Evolutionary conservation across 1,139 yeast species (phyloP).

Genomic region (Candida labiduridarum): DNA sequence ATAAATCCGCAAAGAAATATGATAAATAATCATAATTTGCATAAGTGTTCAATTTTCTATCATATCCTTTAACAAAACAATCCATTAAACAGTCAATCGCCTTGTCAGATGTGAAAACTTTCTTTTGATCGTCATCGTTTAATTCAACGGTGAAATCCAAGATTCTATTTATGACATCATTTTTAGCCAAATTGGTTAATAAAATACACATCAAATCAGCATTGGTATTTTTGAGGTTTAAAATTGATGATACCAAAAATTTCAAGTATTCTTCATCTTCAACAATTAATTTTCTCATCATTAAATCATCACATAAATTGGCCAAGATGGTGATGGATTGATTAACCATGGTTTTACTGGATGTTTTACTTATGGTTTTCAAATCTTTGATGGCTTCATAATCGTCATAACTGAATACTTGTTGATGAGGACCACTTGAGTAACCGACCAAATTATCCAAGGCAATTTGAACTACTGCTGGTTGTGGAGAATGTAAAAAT

Average conservation of each 20-base stretch:
- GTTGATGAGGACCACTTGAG: constrained; percentile 68
- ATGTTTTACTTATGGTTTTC: constrained; percentile 54
- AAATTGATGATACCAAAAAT: constrained; percentile 54
- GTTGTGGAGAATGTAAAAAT: constrained; percentile 82
- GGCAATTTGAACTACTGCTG: constrained; percentile 83
- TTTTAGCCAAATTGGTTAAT: constrained; percentile 82
- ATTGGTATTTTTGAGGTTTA: constrained; percentile 59
- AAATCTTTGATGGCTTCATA: constrained; percentile 76
- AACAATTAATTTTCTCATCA: constrained; percentile 65
- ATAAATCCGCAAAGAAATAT: constrained; percentile 87
- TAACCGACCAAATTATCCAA: constrained; percentile 82
- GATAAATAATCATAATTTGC: constrained; percentile 85
- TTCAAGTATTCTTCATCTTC: constrained; percentile 64
- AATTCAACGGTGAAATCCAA: constrained; percentile 52
- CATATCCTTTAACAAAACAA: constrained; percentile 85
- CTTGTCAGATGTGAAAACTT: constrained; percentile 55
- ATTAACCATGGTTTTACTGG: constrained; percentile 56
- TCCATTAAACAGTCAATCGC: constrained; percentile 87
- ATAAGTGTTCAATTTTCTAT: constrained; percentile 65
- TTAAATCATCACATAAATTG: constrained; percentile 74
- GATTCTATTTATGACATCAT: constrained; percentile 60
- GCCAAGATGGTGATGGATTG: constrained; percentile 81
- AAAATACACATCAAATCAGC: constrained; percentile 86
- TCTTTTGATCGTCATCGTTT: constrained; percentile 25
- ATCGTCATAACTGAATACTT: constrained; percentile 69